Evolutionary conservation across 2,329 filamentous ascomycete species (phyloP).

Genomic region (Aureobasidium lini): DNA sequence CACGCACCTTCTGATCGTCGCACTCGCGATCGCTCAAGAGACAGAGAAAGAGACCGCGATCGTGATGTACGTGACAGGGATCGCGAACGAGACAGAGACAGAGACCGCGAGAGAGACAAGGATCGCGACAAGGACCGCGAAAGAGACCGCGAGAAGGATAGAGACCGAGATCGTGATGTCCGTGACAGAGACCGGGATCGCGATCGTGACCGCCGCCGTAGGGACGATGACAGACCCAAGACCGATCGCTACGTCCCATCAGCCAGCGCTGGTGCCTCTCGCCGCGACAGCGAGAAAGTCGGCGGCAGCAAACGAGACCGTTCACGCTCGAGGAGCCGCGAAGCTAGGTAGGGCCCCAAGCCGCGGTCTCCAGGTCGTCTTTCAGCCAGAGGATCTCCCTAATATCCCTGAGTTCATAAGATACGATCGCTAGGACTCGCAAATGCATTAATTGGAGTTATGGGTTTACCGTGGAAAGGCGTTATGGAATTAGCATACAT

Average conservation of each 20-base stretch:
- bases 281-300: slow-evolving; percentile 7
- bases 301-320: not conserved
- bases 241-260: slow-evolving; percentile 4
- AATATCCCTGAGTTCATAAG: too few species aligned
- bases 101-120: slow-evolving; percentile 17
- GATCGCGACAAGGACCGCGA: slow-evolving; percentile 29
- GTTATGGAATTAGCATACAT: too few species aligned
- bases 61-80: slow-evolving; percentile 11
- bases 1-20: slow-evolving; percentile 12
- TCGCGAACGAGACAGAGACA: slow-evolving; percentile 18
- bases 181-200: slow-evolving; percentile 24
- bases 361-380: too few species aligned
- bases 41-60: slow-evolving; percentile 8
- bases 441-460: too few species aligned
- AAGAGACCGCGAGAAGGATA: slow-evolving; percentile 26
- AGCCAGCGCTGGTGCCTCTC: not conserved
- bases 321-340: slow-evolving; percentile 2
- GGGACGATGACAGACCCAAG: slow-evolving; percentile 2
- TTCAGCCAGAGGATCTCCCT: too few species aligned
- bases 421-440: too few species aligned
- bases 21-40: slow-evolving; percentile 17
- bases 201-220: slow-evolving; percentile 18
- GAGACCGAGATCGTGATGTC: slow-evolving; percentile 34
- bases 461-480: too few species aligned
- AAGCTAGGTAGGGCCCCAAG: not conserved